Percentiles rank a stretch among this genome's conserved stretches.
Conservation (phyloP, 2,329 filamentous ascomycete species). For the Xylariomycetidae sp. region DNA sequence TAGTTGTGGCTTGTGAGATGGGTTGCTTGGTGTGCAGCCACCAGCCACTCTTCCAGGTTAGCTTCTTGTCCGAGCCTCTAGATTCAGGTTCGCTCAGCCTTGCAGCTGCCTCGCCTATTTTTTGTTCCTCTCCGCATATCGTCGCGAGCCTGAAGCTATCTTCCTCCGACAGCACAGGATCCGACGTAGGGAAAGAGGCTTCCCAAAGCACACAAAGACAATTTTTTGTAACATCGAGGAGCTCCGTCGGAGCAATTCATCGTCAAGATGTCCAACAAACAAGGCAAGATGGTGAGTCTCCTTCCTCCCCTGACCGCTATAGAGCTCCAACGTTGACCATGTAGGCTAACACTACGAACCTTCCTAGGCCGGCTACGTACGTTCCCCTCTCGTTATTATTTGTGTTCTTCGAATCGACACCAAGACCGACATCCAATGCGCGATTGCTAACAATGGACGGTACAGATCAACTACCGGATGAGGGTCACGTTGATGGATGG, state of each 20-base stretch:
- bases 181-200: conserved; percentile 31
- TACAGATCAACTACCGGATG: conserved; percentile 98
- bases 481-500: conserved; percentile 92
- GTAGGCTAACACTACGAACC: conserved; percentile 54
- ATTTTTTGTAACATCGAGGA: conserved; percentile 41
- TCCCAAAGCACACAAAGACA: conserved; percentile 32
- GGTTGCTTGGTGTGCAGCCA: conserved; percentile 8
- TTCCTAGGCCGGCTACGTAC: conserved; percentile 66
- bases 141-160: conserved; percentile 39
- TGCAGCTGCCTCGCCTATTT: conserved; percentile 40
- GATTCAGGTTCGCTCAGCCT: too few species aligned
- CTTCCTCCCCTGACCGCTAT: conserved; percentile 30
- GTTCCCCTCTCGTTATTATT: conserved; percentile 32
- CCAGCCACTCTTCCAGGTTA: not conserved
- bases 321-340: conserved; percentile 46
- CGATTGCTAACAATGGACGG: conserved; percentile 22
- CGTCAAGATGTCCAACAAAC: conserved; percentile 76
- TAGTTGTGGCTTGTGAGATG: too few species aligned
- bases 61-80: conserved; percentile 21
- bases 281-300: conserved; percentile 95
- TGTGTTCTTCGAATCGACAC: conserved; percentile 10
- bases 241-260: conserved; percentile 38
- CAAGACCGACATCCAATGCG: not conserved
- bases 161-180: conserved; percentile 31
- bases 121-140: conserved; percentile 27